Base-by-base conservation (phyloP, 192 early-diverging fungal genomes). In the Umbelopsis isabellina region DNA sequence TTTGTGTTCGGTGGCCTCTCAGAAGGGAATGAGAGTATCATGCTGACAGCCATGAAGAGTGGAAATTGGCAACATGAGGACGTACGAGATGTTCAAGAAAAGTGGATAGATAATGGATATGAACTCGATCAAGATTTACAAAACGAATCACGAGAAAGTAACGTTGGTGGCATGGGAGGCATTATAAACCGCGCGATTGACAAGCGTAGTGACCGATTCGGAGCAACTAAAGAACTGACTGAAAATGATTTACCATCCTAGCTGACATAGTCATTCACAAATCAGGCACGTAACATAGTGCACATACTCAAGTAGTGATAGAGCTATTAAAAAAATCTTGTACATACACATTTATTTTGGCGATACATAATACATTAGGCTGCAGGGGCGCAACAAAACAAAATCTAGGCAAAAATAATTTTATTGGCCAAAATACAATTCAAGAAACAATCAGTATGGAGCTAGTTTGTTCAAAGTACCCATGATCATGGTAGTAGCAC, bases 1-100 rank as follows among this genome's bases (percentile, higher is more conserved):
- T 99, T 91, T 76, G 87, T 94, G 2, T 93, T 93, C 83, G 94
- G 92, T 3, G 92, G 91, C 7, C 77, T 93, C 47, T 88, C 87
- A 10, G 79, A 87, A 66, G 90, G 88, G 25, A 93, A 94, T 75
- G 90, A 93, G 68, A 88, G 81, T 22, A 91, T 94, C n/a, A 84
- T 94, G 72, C 75, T 84, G 44, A 80, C 85, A 23, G 86, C 89
- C 18, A 84, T 85, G 76, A 73, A 79, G 30, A 58, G 78, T 41
- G 84, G 77, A 21, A 74, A 64, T 45, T 23, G 53, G 37, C 50
- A 52, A 20, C 41, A 75, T 25, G 71, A 78, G 50, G 75, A 84
- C 61, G 76, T 85, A 1, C 71, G 58, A 30, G 82, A 84, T 22
- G 78, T 85, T 15, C 84, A 85, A 46, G 84, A 85, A 52, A 58